Percentiles rank a stretch among this genome's conserved stretches.
Conservation (phyloP, 345 rosid genomes). For the Moricandia arvensis region DNA sequence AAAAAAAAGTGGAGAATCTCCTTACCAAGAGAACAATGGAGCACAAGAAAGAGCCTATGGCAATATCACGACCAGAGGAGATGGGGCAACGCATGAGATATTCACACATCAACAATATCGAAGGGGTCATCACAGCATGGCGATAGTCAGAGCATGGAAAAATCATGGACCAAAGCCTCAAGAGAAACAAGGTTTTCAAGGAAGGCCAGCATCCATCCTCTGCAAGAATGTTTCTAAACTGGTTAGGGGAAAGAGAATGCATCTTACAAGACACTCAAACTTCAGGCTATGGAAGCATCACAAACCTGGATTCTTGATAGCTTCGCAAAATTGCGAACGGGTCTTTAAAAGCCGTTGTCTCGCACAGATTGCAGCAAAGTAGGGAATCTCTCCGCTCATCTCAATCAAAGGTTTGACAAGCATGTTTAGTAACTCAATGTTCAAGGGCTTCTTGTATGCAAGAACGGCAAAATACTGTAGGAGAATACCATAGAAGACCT, state of each 20-base stretch:
- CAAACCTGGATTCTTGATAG: slow-evolving; percentile 72
- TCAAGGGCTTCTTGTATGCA: slow-evolving; percentile 68
- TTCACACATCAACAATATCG: slow-evolving; percentile 81
- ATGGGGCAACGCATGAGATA: slow-evolving; percentile 91
- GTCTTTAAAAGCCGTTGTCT: slow-evolving; percentile 67
- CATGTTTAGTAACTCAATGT: slow-evolving; percentile 72
- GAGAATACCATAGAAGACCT: slow-evolving; percentile 90
- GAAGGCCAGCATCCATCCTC: slow-evolving; percentile 87
- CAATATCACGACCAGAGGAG: slow-evolving; percentile 73
- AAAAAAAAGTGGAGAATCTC: neutral
- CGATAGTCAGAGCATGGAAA: slow-evolving; percentile 97
- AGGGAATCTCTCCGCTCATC: slow-evolving; percentile 86
- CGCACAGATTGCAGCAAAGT: slow-evolving; percentile 96
- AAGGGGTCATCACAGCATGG: slow-evolving; percentile 91
- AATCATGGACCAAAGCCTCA: slow-evolving; percentile 90
- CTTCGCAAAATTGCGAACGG: slow-evolving; percentile 67
- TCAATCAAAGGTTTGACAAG: slow-evolving; percentile 87
- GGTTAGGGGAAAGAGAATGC: slow-evolving; percentile 6
- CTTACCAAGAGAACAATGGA: slow-evolving; percentile 79
- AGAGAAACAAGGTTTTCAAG: slow-evolving; percentile 75
- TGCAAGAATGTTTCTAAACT: slow-evolving; percentile 35
- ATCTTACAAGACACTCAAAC: neutral
- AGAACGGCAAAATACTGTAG: slow-evolving; percentile 87
- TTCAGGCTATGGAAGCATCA: slow-evolving; percentile 8
- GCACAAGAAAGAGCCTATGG: slow-evolving; percentile 81